phyloP scores from a whole-genome alignment of 1,284 basidiomycete genomes.

The Cryptococcus sp. region DNA sequence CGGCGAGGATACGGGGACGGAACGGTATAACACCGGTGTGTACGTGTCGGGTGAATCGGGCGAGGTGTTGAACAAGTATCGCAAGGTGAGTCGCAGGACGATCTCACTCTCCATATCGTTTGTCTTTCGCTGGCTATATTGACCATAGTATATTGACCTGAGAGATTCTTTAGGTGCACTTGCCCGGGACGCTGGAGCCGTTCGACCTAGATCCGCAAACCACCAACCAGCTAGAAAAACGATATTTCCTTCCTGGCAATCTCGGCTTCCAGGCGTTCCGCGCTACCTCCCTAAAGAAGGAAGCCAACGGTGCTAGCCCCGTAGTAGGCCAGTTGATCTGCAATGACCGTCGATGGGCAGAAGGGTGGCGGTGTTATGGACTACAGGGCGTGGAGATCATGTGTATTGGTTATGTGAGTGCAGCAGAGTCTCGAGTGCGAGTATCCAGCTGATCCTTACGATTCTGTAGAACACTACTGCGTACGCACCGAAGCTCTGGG shows the following conservation, averaged over 20 bases:
- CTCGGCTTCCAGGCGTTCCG: slow-evolving; percentile 42
- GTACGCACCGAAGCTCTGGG: slow-evolving; percentile 44
- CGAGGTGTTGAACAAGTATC: slow-evolving; percentile 38
- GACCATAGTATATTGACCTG: background rate
- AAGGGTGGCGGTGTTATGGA: slow-evolving; percentile 42
- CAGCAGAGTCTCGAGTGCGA: background rate
- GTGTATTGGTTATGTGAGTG: slow-evolving; percentile 42
- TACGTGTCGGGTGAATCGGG: slow-evolving; percentile 35
- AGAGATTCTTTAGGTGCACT: slow-evolving; percentile 33
- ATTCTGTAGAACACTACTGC: slow-evolving; percentile 40
- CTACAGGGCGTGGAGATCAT: slow-evolving; percentile 44
- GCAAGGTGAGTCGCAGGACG: slow-evolving; percentile 26
- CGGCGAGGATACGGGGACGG: slow-evolving; percentile 35
- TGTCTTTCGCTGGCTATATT: background rate
- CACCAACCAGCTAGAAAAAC: slow-evolving; percentile 48
- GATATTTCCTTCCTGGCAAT: slow-evolving; percentile 43
- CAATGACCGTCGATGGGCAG: slow-evolving; percentile 45
- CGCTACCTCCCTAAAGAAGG: slow-evolving; percentile 28
- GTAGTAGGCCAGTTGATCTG: slow-evolving; percentile 44
- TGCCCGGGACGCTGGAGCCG: slow-evolving; percentile 41
- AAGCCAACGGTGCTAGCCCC: slow-evolving; percentile 24
- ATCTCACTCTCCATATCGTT: no score
- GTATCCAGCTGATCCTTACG: background rate
- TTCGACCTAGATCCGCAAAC: slow-evolving; percentile 35
- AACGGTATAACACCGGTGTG: slow-evolving; percentile 38